A percentile compares a stretch with the other conserved stretches of the same genome.
These are phyloP conservation scores for Paraconiothyrium sp. DNA, from an alignment of 2,329 filamentous ascomycete species.

Conservation along the genomic window DNA sequence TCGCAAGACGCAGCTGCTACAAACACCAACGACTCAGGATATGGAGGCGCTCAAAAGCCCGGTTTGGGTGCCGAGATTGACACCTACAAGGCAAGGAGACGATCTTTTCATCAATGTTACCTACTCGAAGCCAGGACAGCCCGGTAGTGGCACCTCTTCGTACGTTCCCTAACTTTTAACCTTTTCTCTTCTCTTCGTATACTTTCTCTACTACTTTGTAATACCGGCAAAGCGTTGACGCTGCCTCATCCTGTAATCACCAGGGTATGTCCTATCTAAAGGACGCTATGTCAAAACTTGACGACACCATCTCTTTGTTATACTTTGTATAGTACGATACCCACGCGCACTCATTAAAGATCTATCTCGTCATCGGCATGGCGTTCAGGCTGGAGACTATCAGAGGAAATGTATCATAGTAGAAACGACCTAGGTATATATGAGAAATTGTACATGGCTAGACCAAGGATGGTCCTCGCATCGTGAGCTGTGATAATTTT, in stretches of 20 bases:
- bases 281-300: background rate
- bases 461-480: background rate
- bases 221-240: conserved; percentile 2
- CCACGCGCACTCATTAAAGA: conserved; percentile 10
- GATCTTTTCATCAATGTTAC: conserved; percentile 66
- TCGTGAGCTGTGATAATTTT: background rate
- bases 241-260: conserved; percentile 3
- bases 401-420: background rate
- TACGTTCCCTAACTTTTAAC: background rate
- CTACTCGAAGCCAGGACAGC: conserved; percentile 29
- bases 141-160: conserved; percentile 19
- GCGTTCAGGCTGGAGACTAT: background rate
- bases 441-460: background rate
- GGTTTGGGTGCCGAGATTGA: conserved; percentile 71
- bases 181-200: background rate
- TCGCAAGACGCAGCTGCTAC: conserved; percentile 21
- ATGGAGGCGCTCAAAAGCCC: conserved; percentile 53
- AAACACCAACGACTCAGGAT: conserved; percentile 22
- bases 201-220: conserved; percentile 14
- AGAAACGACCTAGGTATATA: conserved; percentile 7
- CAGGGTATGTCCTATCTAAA: background rate
- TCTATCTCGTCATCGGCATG: conserved; percentile 3
- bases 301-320: background rate
- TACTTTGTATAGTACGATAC: conserved; percentile 14
- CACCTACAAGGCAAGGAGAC: conserved; percentile 72